Evolutionary conservation across 208 protist species (phyloP).

Genomic region (Acanthamoeba rhysodes): DNA sequence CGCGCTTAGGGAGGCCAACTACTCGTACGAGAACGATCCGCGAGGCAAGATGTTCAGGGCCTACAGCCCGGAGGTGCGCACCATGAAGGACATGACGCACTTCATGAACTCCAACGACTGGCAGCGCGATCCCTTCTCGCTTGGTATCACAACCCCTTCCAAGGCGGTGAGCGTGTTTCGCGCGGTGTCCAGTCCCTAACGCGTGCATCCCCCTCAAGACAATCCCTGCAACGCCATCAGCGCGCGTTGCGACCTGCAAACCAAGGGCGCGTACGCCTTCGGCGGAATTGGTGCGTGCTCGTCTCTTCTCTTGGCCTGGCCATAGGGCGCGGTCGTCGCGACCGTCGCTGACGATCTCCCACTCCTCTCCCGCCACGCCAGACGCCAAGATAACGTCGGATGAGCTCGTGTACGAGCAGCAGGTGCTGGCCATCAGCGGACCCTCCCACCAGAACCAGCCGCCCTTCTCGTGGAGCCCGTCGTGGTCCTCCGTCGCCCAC

Average conservation of each 20-base stretch:
- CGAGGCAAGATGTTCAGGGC: constrained; percentile 85
- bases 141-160: not conserved
- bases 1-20: constrained; percentile 65
- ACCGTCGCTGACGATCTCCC: no score
- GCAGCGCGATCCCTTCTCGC: constrained; percentile 77
- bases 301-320: not conserved
- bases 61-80: constrained; percentile 76
- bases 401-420: constrained; percentile 20
- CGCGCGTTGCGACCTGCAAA: constrained; percentile 74
- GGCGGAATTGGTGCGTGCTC: constrained; percentile 69
- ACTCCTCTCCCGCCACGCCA: not conserved
- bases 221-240: constrained; percentile 83
- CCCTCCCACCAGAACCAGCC: constrained; percentile 79
- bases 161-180: no score
- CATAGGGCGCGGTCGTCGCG: not conserved
- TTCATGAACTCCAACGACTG: constrained; percentile 84
- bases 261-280: constrained; percentile 62
- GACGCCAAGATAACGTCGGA: constrained; percentile 82
- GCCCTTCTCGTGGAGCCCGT: constrained; percentile 73
- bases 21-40: constrained; percentile 46
- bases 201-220: not conserved
- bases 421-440: constrained; percentile 77
- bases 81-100: constrained; percentile 56
- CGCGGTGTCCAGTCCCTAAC: no score
- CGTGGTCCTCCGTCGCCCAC: constrained; percentile 60